Percentiles rank a stretch among this genome's conserved stretches.
Conservation (phyloP, 768 basidiomycete genomes). For the Leccinum arenicola region DNA sequence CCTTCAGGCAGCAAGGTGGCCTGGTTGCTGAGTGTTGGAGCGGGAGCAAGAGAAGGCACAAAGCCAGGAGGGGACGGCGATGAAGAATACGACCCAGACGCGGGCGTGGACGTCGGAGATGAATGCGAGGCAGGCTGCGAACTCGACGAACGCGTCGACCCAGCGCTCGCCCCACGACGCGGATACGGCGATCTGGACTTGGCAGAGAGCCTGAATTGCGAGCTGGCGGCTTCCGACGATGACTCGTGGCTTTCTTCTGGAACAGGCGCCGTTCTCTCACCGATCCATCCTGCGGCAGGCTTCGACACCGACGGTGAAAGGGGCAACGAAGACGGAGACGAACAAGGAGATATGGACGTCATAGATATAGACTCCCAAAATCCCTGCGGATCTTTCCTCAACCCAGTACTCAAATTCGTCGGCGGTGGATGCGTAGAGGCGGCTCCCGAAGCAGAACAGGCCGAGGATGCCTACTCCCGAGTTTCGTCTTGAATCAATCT, state of each 20-base stretch:
- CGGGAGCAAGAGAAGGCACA: too few relatives aligned
- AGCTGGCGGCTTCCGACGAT: background rate
- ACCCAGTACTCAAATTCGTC: slow-evolving; percentile 7
- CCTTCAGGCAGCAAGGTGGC: slow-evolving; percentile 20
- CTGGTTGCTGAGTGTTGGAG: background rate
- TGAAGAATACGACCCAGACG: slow-evolving; percentile 5
- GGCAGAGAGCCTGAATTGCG: background rate
- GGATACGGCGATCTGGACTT: slow-evolving; percentile 17
- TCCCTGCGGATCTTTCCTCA: slow-evolving; percentile 25
- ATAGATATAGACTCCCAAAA: slow-evolving; percentile 24
- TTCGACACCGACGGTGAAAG: slow-evolving; percentile 13
- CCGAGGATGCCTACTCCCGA: background rate
- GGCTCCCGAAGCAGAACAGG: background rate
- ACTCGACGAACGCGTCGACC: slow-evolving; percentile 10
- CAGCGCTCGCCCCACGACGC: background rate
- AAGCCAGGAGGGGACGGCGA: slow-evolving; percentile 5
- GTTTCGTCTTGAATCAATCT: background rate
- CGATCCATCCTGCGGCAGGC: background rate
- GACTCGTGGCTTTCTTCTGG: background rate
- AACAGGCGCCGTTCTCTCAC: background rate
- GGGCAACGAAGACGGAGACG: slow-evolving; percentile 14
- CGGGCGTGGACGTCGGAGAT: slow-evolving; percentile 8
- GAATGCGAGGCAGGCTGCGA: slow-evolving; percentile 6
- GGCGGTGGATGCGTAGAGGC: background rate
- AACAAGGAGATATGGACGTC: slow-evolving; percentile 15